Percentiles rank a stretch among this genome's conserved stretches.
Conservation (phyloP, 148 eudicot species). For the Rhododendron ferrugineum region DNA sequence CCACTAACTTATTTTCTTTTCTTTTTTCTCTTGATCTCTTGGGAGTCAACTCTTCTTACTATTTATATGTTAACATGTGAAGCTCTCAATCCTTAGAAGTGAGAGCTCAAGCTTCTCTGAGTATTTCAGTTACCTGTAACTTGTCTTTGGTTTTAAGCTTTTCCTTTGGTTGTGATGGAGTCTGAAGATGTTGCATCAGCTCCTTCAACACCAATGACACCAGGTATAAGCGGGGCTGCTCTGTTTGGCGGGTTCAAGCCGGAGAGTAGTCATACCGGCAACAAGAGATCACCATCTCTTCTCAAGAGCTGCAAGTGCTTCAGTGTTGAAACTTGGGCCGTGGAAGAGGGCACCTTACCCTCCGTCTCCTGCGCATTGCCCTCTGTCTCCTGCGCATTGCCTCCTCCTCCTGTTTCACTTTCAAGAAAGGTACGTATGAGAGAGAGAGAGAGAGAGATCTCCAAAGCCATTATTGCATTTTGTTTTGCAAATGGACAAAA, state of each 20-base stretch:
- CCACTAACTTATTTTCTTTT: conserved; percentile 41
- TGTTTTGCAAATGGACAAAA: background rate
- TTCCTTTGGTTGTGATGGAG: conserved; percentile 30
- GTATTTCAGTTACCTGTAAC: background rate
- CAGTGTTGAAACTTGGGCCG: conserved; percentile 56
- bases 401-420: conserved; percentile 76
- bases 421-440: conserved; percentile 76
- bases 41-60: conserved; percentile 23
- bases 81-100: background rate
- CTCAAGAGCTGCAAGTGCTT: conserved; percentile 71
- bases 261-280: conserved; percentile 19
- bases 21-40: conserved; percentile 8
- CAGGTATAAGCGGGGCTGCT: conserved; percentile 76
- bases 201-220: conserved; percentile 69
- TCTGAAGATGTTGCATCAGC: conserved; percentile 51
- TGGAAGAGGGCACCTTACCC: conserved; percentile 76
- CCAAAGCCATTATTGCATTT: background rate
- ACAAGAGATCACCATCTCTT: conserved; percentile 36
- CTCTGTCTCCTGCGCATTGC: conserved; percentile 62
- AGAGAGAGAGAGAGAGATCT: background rate
- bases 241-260: conserved; percentile 62
- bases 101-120: background rate
- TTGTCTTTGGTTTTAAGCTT: background rate
- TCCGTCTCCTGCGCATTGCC: conserved; percentile 69
- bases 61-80: conserved; percentile 14